A percentile compares a stretch with the other conserved stretches of the same genome.
phyloP scores from a whole-genome alignment of 257 asterid genomes.

The Apocynum venetum region DNA sequence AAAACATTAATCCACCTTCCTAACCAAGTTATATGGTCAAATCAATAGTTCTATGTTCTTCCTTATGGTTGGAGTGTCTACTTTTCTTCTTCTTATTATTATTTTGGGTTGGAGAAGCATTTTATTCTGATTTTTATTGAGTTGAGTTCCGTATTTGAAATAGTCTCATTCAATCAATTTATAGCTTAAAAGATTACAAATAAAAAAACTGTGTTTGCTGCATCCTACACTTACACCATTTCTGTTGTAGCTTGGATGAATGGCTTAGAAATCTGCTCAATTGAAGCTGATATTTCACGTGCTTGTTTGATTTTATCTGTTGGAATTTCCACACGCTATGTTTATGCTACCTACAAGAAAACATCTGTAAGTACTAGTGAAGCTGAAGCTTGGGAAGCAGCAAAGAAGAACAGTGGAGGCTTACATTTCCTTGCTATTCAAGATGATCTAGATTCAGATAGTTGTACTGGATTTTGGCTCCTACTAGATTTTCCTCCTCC shows the following conservation, averaged over 20 bases:
- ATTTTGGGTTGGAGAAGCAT: background rate
- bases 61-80: background rate
- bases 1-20: background rate
- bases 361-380: conserved; percentile 60
- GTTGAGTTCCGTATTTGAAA: background rate
- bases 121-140: background rate
- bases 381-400: conserved; percentile 98
- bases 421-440: conserved; percentile 91
- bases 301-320: conserved; percentile 65
- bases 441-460: conserved; percentile 73
- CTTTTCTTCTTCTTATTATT: background rate
- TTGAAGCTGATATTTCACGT: conserved; percentile 62
- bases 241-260: conserved; percentile 85
- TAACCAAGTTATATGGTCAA: background rate
- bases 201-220: background rate
- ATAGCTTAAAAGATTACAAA: background rate
- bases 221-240: background rate
- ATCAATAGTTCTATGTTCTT: background rate
- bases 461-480: conserved; percentile 89
- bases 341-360: conserved; percentile 77
- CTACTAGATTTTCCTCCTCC: conserved; percentile 89
- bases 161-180: background rate
- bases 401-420: conserved; percentile 79
- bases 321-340: conserved; percentile 76
- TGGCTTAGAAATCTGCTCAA: conserved; percentile 78